These are phyloP conservation scores for Botrytis aclada DNA, from an alignment of 2,329 filamentous ascomycete species.

Conservation along the genomic window DNA sequence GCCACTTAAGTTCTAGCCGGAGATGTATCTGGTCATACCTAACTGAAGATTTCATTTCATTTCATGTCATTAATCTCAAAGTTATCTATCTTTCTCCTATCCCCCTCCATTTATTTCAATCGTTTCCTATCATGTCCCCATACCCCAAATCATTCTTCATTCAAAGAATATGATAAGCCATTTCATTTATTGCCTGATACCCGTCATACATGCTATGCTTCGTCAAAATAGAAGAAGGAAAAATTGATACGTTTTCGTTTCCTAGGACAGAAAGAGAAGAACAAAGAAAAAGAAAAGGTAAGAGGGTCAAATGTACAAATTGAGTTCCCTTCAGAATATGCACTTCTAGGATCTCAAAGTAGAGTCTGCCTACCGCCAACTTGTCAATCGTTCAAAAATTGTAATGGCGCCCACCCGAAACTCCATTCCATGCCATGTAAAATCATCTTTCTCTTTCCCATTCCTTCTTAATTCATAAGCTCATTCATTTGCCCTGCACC, in stretches of 20 bases:
- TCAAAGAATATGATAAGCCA: not conserved
- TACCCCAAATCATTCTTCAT: not conserved
- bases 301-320: conserved; percentile 1
- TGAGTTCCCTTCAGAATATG: not conserved
- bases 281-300: not conserved
- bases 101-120: not conserved
- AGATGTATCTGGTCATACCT: not conserved
- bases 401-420: not conserved
- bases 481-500: not conserved
- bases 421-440: conserved; percentile 6
- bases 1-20: not conserved
- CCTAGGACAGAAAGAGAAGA: not conserved
- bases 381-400: not conserved
- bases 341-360: not conserved
- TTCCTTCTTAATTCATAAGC: not conserved
- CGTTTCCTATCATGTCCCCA: not conserved
- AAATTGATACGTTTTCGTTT: not conserved
- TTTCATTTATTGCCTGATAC: not conserved
- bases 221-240: not conserved
- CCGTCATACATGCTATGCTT: not conserved
- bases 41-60: not conserved
- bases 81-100: not conserved
- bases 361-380: not conserved
- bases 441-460: not conserved
- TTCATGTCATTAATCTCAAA: not conserved